phyloP scores from a whole-genome alignment of 2,329 filamentous ascomycete species.

The Aspergillus aculeatus region DNA sequence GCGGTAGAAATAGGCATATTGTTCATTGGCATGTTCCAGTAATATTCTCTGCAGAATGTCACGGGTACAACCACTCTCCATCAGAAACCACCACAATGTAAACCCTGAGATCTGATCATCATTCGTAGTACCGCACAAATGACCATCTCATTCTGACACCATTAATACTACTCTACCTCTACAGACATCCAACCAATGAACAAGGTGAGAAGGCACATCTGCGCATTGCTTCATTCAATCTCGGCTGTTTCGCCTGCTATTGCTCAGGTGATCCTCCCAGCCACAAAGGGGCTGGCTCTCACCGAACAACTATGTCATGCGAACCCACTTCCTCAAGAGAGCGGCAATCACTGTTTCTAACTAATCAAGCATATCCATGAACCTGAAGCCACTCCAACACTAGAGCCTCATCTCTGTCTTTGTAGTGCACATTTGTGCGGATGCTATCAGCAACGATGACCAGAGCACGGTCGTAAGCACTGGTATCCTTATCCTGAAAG shows the following conservation, averaged over 20 bases:
- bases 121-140: not conserved
- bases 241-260: not conserved
- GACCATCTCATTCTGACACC: not conserved
- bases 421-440: slow-evolving; percentile 77
- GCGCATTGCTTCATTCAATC: too few species aligned
- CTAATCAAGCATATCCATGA: slow-evolving; percentile 55
- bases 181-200: too few species aligned
- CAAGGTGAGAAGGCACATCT: too few species aligned
- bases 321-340: not conserved
- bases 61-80: not conserved
- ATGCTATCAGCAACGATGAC: slow-evolving; percentile 85
- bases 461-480: slow-evolving; percentile 80
- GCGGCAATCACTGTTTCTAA: not conserved
- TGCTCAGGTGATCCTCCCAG: not conserved
- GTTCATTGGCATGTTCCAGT: not conserved
- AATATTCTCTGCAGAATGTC: not conserved
- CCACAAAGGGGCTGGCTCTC: not conserved
- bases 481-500: slow-evolving; percentile 82
- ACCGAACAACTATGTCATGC: not conserved
- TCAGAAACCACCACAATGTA: not conserved
- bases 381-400: slow-evolving; percentile 76
- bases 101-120: not conserved
- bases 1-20: too few species aligned
- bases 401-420: slow-evolving; percentile 68
- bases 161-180: not conserved